Percentiles rank a stretch among this genome's conserved stretches.
Conservation (phyloP, 306 rosid species). For the Luffa acutangula region DNA sequence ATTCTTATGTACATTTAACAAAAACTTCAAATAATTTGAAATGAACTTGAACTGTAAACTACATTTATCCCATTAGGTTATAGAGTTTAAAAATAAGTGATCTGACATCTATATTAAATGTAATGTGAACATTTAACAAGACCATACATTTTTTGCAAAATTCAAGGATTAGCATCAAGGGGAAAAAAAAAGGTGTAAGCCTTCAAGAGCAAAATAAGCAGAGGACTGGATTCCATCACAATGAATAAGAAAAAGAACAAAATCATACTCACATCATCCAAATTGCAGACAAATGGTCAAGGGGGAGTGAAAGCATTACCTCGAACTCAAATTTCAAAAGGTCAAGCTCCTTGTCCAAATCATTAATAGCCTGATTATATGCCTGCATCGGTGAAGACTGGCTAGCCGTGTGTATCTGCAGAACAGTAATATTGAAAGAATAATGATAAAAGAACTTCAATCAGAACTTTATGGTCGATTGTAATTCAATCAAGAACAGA, state of each 20-base stretch:
- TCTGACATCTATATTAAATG: neutral
- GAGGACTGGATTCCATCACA: neutral
- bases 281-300: neutral
- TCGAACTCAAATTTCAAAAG: slow-evolving; percentile 60
- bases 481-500: neutral
- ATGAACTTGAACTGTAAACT: neutral
- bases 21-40: neutral
- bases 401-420: slow-evolving; percentile 82
- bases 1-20: neutral
- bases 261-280: neutral
- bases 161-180: neutral
- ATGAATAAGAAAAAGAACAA: neutral
- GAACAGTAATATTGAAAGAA: neutral
- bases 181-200: neutral
- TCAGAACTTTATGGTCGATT: neutral
- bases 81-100: neutral
- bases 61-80: neutral
- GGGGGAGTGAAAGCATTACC: slow-evolving; percentile 27
- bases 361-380: slow-evolving; percentile 86
- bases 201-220: neutral
- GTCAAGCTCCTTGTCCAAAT: slow-evolving; percentile 82
- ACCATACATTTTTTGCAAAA: neutral
- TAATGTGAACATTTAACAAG: neutral
- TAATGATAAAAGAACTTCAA: neutral
- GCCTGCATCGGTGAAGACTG: slow-evolving; percentile 96